Percentiles rank a stretch among this genome's conserved stretches.
Conservation (phyloP, 164 flowering plant genomes). For the Magnolia kwangsiensis region DNA sequence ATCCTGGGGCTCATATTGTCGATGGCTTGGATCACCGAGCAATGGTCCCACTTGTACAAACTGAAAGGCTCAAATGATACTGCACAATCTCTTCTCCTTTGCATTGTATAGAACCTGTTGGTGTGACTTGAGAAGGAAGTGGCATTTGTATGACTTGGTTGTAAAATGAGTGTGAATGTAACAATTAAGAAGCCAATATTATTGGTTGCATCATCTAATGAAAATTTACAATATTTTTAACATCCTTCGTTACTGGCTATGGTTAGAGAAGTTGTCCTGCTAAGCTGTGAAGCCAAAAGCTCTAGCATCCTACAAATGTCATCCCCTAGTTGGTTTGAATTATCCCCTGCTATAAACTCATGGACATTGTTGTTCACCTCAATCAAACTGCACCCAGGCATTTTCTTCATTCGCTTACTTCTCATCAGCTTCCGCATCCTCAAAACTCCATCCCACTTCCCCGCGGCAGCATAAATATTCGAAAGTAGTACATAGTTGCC, state of each 20-base stretch:
- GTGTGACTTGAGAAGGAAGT: neutral
- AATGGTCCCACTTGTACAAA: too few species aligned
- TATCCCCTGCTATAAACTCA: constrained; percentile 29
- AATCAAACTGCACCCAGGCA: constrained; percentile 32
- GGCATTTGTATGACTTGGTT: neutral
- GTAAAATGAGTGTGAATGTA: neutral
- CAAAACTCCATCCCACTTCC: constrained; percentile 31
- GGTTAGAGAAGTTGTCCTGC: neutral
- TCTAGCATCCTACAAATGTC: constrained; percentile 19
- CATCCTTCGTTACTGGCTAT: neutral
- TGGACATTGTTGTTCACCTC: constrained; percentile 29
- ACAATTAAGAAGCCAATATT: neutral
- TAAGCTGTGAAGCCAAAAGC: constrained; percentile 14
- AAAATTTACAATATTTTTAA: neutral
- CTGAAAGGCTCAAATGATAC: neutral
- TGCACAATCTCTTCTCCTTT: neutral
- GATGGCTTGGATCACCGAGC: too few species aligned
- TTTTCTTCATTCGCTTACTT: constrained; percentile 25
- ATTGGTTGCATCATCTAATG: neutral
- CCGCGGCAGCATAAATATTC: constrained; percentile 22
- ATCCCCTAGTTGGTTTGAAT: constrained; percentile 13
- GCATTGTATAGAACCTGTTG: neutral
- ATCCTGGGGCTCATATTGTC: too few species aligned
- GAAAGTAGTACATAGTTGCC: constrained; percentile 29
- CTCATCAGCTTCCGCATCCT: constrained; percentile 26